A percentile compares a stretch with the other conserved stretches of the same genome.
Conservation (phyloP, 345 rosid species). For the Ceriops decandra region DNA sequence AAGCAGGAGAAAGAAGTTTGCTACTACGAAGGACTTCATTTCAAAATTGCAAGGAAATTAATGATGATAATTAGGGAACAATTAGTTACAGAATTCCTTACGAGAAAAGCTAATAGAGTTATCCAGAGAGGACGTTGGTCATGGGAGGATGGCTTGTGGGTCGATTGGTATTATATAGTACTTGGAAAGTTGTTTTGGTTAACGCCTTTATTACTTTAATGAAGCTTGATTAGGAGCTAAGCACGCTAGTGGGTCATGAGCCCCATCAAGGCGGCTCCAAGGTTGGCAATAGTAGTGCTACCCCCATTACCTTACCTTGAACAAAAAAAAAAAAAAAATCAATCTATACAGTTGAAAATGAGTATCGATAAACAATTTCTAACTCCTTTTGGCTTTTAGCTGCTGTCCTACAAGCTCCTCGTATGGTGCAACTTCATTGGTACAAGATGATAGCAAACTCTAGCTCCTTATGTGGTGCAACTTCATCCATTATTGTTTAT, state of each 20-base stretch:
- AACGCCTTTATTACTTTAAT: conserved; percentile 15
- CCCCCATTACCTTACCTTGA: too few species aligned
- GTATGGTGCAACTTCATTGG: too few species aligned
- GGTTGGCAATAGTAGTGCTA: too few species aligned
- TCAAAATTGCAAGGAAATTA: conserved; percentile 3
- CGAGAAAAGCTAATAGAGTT: conserved; percentile 11
- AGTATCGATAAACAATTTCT: too few species aligned
- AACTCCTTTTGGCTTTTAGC: too few species aligned
- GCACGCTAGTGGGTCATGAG: neutral
- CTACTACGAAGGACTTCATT: conserved; percentile 28
- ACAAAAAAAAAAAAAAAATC: too few species aligned
- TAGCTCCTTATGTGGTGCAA: too few species aligned
- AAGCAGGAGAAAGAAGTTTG: conserved; percentile 17
- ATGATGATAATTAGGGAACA: neutral
- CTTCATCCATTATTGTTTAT: too few species aligned
- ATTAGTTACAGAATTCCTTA: neutral
- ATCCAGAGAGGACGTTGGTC: conserved; percentile 27
- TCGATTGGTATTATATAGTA: conserved; percentile 32
- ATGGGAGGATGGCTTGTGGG: conserved; percentile 24
- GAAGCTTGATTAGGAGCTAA: conserved; percentile 24
- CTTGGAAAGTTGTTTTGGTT: conserved; percentile 20
- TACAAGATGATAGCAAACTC: too few species aligned
- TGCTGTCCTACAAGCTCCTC: too few species aligned
- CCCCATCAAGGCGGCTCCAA: neutral
- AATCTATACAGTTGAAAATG: too few species aligned